These are phyloP conservation scores for Termitomyces sp. DNA, from an alignment of 1,284 basidiomycete species.

Conservation along the genomic window DNA sequence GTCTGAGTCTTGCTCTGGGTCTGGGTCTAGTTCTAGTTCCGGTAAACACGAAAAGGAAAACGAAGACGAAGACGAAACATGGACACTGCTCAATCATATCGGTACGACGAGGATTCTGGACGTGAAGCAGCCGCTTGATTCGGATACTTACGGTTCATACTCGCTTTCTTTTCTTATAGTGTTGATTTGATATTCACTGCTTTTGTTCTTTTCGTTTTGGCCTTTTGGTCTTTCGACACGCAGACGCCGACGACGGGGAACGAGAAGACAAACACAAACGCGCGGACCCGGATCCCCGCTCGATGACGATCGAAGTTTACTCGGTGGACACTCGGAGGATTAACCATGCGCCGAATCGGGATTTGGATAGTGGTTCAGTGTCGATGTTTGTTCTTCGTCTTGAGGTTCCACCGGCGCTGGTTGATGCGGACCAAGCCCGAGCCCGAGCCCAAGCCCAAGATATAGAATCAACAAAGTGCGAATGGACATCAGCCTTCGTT, in stretches of 20 bases:
- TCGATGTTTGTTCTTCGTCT: conserved; percentile 32
- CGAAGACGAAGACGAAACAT: conserved; percentile 15
- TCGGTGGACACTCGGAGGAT: conserved; percentile 40
- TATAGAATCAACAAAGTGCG: conserved; percentile 5
- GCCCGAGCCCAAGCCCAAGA: too few relatives aligned
- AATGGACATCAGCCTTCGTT: conserved; percentile 48
- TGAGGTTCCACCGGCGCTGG: conserved; percentile 12
- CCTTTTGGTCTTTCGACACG: too few relatives aligned
- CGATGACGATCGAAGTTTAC: conserved; percentile 45
- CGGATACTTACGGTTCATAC: conserved; percentile 12
- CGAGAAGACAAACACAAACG: conserved; percentile 21
- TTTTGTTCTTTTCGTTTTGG: conserved; percentile 2
- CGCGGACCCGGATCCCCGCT: conserved; percentile 12
- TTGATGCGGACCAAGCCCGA: too few relatives aligned
- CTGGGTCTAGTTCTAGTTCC: too few relatives aligned
- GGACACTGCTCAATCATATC: conserved; percentile 43
- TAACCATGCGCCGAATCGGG: conserved; percentile 30
- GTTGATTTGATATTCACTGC: conserved; percentile 13
- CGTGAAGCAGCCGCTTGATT: conserved; percentile 29
- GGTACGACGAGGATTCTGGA: conserved; percentile 55
- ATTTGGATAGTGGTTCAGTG: conserved; percentile 38
- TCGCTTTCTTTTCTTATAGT: neutral
- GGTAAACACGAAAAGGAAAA: too few relatives aligned
- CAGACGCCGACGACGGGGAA: neutral
- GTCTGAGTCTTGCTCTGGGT: conserved; percentile 17